These are phyloP conservation scores for Wolfiporia cocos DNA, from an alignment of 1,284 basidiomycete genomes.

Conservation along the genomic window DNA sequence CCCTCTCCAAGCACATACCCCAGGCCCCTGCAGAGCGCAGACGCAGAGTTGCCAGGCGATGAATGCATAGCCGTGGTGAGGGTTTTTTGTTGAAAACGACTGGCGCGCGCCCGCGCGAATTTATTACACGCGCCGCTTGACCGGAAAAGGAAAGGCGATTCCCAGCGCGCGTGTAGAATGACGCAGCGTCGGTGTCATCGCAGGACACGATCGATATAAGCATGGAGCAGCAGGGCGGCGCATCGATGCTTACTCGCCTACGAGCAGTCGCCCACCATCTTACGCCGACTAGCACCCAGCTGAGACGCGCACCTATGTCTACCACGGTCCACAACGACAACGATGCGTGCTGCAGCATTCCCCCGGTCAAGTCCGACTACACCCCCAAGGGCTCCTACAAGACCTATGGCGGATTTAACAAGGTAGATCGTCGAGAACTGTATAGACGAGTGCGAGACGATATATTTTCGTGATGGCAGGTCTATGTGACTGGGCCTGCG, in stretches of 20 bases:
- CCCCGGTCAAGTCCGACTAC: constrained; percentile 47
- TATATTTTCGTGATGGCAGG: constrained; percentile 19
- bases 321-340: constrained; percentile 44
- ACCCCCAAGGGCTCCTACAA: constrained; percentile 43
- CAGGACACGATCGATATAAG: no score
- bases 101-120: neutral
- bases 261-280: constrained; percentile 31
- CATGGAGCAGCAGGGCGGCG: no score
- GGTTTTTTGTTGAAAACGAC: constrained; percentile 19
- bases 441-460: constrained; percentile 15
- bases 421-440: constrained; percentile 13
- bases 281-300: constrained; percentile 13
- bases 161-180: no score
- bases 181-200: no score
- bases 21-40: constrained; percentile 24
- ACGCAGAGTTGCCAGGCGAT: constrained; percentile 37
- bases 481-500: constrained; percentile 47
- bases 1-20: constrained; percentile 48
- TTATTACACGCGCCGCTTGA: neutral
- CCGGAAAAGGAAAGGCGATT: no score
- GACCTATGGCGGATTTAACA: constrained; percentile 32
- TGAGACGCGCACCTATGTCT: constrained; percentile 35
- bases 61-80: constrained; percentile 32
- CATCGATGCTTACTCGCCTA: constrained; percentile 37
- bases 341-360: constrained; percentile 54